These are phyloP conservation scores for Monosporascus sp. DNA, from an alignment of 2,329 filamentous ascomycete genomes.

Conservation along the genomic window DNA sequence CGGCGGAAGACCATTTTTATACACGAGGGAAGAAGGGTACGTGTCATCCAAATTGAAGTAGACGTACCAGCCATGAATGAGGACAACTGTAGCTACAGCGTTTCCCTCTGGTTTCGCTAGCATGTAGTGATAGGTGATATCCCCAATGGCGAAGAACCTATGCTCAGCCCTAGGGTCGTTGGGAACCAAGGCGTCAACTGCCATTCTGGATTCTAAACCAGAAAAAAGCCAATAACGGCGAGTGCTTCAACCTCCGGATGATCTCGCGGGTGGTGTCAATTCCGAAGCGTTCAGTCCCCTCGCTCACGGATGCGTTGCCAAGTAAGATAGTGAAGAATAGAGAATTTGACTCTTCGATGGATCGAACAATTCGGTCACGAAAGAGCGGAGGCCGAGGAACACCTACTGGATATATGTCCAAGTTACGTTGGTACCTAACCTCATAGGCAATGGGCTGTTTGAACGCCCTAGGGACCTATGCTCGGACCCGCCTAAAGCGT, in stretches of 20 bases:
- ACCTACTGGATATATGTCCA: no score
- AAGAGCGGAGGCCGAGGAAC: no score
- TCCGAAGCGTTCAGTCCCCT: background rate
- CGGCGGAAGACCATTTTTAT: no score
- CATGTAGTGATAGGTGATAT: conserved; percentile 65
- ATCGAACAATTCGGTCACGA: no score
- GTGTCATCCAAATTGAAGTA: background rate
- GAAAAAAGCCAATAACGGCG: background rate
- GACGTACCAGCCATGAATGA: conserved; percentile 30
- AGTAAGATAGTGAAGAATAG: no score
- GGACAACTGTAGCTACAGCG: conserved; percentile 45
- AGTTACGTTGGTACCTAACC: no score
- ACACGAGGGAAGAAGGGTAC: no score
- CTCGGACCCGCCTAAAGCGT: no score
- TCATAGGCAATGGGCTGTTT: no score
- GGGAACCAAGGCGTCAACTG: conserved; percentile 58
- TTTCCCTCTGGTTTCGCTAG: conserved; percentile 44
- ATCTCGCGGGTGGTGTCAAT: background rate
- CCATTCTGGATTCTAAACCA: conserved; percentile 2
- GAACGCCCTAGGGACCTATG: no score
- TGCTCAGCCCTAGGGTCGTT: conserved; percentile 64
- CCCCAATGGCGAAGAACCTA: conserved; percentile 59
- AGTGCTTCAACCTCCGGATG: background rate
- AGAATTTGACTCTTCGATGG: no score
- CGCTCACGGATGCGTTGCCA: no score